Base-by-base conservation (phyloP, 2,329 filamentous ascomycete genomes). In the Colletotrichum tabaci region DNA sequence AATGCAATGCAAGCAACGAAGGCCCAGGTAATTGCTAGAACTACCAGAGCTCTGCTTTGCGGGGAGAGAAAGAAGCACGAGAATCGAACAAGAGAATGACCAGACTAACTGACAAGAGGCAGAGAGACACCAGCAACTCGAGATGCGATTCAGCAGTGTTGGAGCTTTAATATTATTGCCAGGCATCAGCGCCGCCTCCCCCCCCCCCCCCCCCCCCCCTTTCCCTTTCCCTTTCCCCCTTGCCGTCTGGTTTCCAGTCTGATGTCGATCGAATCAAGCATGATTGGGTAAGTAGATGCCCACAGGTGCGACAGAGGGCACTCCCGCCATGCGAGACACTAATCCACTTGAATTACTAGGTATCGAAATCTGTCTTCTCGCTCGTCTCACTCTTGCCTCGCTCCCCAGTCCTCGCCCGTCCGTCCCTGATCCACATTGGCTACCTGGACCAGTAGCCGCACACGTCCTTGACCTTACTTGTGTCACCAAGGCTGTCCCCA, bases 41-140 rank as follows among this genome's bases (percentile, higher is more conserved):
- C 85, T 87, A 80, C 84, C 84, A 82, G 86, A 87, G 85, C 83
- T 84, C 81, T 83, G 83, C 79, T 80, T 80, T 77, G 74, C 76
- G 76, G 74, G 42, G n/a, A 52, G 50, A 40, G 18, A 18, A 50
- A 13, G 40, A 38, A 44, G 55, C 35, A 55, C 30, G 23, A 65
- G 49, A 44, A 49, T 40, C 26, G 49, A 42, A 26, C n/a, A 66
- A 70, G 70, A 72, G 69, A 72, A 66, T 64, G 66, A 72, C 65
- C 68, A 68, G 65, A 71, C 64, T 67, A 58, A 53, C 68, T 67
- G 58, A 58, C 58, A 44, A 52, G 63, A 67, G 61, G 42, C 30
- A 67, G 40, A 67, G 40, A 67, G 16, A 53, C 23, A 47, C 16
- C 50, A 16, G 15, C 49, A 13, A 10, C 18, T 9, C 16, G 7